These are phyloP conservation scores for Cryptococcus sp. DNA, from an alignment of 1,284 basidiomycete genomes.

Conservation along the genomic window DNA sequence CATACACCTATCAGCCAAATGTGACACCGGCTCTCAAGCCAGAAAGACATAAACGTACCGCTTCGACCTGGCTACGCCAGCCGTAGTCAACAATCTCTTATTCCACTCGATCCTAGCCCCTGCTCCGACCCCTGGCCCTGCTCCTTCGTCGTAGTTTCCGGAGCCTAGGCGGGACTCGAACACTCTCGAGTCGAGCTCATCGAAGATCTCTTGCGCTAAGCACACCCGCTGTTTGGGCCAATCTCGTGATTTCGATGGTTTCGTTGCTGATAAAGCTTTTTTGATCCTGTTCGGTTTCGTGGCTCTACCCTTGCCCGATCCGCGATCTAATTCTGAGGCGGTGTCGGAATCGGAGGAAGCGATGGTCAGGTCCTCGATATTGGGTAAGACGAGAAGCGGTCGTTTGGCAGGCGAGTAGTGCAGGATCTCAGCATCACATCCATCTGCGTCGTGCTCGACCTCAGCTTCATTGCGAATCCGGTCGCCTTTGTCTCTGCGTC, in stretches of 20 bases:
- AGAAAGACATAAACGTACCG: constrained; percentile 16
- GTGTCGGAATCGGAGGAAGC: constrained; percentile 11
- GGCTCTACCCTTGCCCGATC: background rate
- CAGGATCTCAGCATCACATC: constrained; percentile 17
- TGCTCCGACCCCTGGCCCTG: constrained; percentile 30
- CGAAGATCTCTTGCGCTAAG: constrained; percentile 43
- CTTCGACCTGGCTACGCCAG: constrained; percentile 42
- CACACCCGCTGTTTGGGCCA: constrained; percentile 33
- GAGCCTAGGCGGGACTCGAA: constrained; percentile 18
- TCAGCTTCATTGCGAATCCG: constrained; percentile 1
- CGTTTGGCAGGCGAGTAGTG: constrained; percentile 28
- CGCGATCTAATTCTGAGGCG: background rate
- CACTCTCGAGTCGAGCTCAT: constrained; percentile 43
- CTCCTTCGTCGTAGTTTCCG: background rate
- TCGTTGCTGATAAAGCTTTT: constrained; percentile 1
- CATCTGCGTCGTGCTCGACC: constrained; percentile 7
- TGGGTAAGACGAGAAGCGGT: constrained; percentile 18
- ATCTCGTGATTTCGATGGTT: constrained; percentile 8
- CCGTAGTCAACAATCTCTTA: constrained; percentile 46
- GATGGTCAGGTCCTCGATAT: constrained; percentile 14
- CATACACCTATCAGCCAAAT: background rate
- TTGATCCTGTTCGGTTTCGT: constrained; percentile 5
- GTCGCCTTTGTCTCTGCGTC: background rate
- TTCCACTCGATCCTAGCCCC: constrained; percentile 43
- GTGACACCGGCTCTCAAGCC: background rate